These are phyloP conservation scores for Ceratocystis harringtonii DNA, from an alignment of 2,329 filamentous ascomycete species.

Conservation along the genomic window DNA sequence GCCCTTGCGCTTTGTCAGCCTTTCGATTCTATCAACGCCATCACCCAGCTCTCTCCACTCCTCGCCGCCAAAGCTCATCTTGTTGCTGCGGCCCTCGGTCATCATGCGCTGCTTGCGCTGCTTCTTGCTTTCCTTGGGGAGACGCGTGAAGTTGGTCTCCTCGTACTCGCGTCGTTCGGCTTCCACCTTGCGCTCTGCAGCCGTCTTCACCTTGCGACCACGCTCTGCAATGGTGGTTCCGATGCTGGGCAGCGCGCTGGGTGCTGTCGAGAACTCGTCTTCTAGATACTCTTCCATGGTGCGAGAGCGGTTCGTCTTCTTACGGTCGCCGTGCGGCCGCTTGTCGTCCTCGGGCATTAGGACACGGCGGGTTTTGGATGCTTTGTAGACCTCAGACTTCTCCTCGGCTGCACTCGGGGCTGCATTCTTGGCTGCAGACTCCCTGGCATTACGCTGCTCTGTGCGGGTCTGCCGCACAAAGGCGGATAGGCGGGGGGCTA, in stretches of 20 bases:
- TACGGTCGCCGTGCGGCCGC: conserved; percentile 37
- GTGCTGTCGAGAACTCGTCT: conserved; percentile 68
- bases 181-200: conserved; percentile 60
- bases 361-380: conserved; percentile 75
- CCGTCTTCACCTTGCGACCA: conserved; percentile 65
- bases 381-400: conserved; percentile 59
- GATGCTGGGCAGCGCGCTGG: conserved; percentile 74
- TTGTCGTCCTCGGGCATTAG: conserved; percentile 60
- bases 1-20: conserved; percentile 58
- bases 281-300: conserved; percentile 86
- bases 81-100: conserved; percentile 24
- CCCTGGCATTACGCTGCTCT: conserved; percentile 15
- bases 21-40: conserved; percentile 73
- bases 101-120: conserved; percentile 51
- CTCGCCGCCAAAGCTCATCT: conserved; percentile 72
- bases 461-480: conserved; percentile 15
- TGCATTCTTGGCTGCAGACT: conserved; percentile 17
- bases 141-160: conserved; percentile 76
- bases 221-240: conserved; percentile 73
- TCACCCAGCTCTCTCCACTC: conserved; percentile 80
- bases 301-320: conserved; percentile 55
- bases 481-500: conserved; percentile 12
- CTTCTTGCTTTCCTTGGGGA: conserved; percentile 81
- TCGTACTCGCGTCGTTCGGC: conserved; percentile 73
- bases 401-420: conserved; percentile 22